Percentiles rank a stretch among this genome's conserved stretches.
Conservation (phyloP, 257 asterid species). For the Nicotiana obtusifolia region DNA sequence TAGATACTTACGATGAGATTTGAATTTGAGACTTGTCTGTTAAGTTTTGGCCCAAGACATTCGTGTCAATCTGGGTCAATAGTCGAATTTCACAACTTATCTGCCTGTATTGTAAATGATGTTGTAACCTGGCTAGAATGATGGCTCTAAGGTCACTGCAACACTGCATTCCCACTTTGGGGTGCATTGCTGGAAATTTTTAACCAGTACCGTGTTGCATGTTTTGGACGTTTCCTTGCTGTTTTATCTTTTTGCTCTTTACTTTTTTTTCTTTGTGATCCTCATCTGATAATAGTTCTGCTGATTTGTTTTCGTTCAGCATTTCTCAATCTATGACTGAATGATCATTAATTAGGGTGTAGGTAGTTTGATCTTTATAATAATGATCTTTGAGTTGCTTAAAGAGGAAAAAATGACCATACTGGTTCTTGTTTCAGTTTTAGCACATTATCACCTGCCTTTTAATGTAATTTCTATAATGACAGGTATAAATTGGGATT, state of each 20-base stretch:
- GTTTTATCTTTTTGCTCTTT: no score
- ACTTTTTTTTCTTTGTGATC: background rate
- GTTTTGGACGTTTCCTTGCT: no score
- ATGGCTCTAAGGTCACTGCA: no score
- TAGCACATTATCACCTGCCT: background rate
- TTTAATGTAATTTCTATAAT: constrained; percentile 2
- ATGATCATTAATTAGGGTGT: background rate
- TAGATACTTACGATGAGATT: background rate
- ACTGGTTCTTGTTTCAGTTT: background rate
- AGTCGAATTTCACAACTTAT: no score
- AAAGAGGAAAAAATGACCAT: background rate
- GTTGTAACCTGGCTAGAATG: no score
- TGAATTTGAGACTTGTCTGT: background rate
- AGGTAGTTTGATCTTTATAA: background rate
- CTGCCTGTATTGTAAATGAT: no score
- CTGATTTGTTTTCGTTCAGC: background rate
- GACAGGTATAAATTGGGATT: constrained; percentile 92
- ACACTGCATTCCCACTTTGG: no score
- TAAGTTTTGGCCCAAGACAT: no score
- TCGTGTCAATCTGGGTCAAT: no score
- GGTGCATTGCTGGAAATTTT: no score
- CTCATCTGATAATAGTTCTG: background rate
- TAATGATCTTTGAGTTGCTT: background rate
- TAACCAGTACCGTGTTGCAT: no score
- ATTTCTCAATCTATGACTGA: background rate